These are phyloP conservation scores for Metschnikowia lochheadii DNA, from an alignment of 805 yeast genomes.

Conservation along the genomic window DNA sequence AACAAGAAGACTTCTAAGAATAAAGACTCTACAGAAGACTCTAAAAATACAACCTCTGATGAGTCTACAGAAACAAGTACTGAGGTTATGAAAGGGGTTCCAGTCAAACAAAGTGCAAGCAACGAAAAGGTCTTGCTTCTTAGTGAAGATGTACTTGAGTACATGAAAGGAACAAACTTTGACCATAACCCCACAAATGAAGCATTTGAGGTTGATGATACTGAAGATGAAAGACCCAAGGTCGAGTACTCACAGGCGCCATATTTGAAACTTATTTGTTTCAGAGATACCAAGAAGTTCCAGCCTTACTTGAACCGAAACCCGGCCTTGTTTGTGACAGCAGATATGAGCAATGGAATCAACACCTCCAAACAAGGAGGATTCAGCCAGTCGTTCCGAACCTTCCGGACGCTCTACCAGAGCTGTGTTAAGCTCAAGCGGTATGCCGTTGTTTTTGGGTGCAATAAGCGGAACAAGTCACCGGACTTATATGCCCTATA, in stretches of 20 bases:
- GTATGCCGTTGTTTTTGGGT: slow-evolving; percentile 74
- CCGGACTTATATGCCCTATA: slow-evolving; percentile 59
- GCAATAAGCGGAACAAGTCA: slow-evolving; percentile 45
- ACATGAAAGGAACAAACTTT: slow-evolving; percentile 30
- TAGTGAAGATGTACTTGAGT: slow-evolving; percentile 23
- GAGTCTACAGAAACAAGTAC: neutral
- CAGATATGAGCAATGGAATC: slow-evolving; percentile 48
- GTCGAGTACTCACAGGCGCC: slow-evolving; percentile 33
- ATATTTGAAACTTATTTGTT: slow-evolving; percentile 63
- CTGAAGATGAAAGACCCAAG: slow-evolving; percentile 6
- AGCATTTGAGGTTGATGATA: slow-evolving; percentile 6
- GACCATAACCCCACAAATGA: slow-evolving; percentile 26
- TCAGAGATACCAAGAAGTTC: slow-evolving; percentile 45
- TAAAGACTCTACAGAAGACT: too few species aligned
- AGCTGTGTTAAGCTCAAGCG: slow-evolving; percentile 48
- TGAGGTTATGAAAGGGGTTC: slow-evolving; percentile 20
- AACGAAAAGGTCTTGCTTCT: slow-evolving; percentile 22
- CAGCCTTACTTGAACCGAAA: slow-evolving; percentile 50
- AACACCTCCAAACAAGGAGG: slow-evolving; percentile 30
- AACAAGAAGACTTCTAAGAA: slow-evolving; percentile 14
- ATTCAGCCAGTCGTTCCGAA: slow-evolving; percentile 57
- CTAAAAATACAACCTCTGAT: too few species aligned
- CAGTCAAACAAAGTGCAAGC: slow-evolving; percentile 13
- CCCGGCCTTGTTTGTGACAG: slow-evolving; percentile 61
- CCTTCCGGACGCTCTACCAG: slow-evolving; percentile 65